Conservation (phyloP, 176 grass and related monocot species). For the Guadua angustifolia region DNA sequence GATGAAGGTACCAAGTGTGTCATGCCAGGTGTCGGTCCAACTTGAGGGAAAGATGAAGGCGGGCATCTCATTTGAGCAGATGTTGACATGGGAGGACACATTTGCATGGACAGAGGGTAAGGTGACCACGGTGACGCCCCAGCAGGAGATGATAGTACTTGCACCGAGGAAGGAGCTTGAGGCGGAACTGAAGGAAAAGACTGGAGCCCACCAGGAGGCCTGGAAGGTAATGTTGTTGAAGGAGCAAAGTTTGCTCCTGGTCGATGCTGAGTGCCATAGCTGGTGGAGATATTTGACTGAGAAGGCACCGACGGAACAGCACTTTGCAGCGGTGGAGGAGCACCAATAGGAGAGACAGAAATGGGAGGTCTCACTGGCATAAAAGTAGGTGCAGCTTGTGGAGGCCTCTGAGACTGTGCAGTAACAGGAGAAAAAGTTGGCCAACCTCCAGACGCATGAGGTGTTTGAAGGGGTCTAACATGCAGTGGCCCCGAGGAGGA, state of each 20-base stretch:
- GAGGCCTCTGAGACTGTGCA: conserved; percentile 40
- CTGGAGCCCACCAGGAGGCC: conserved; percentile 30
- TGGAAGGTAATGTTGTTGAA: conserved; percentile 47
- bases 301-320: conserved; percentile 18
- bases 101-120: conserved; percentile 37
- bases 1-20: conserved; percentile 41
- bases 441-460: conserved; percentile 65
- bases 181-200: conserved; percentile 44
- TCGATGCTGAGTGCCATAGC: conserved; percentile 36
- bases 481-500: conserved; percentile 19
- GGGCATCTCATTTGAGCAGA: conserved; percentile 44
- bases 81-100: conserved; percentile 19
- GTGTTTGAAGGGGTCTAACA: conserved; percentile 61
- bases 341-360: conserved; percentile 43
- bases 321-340: conserved; percentile 34
- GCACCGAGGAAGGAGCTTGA: conserved; percentile 42
- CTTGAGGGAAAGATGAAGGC: conserved; percentile 53
- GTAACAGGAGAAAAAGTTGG: conserved; percentile 40
- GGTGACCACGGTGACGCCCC: conserved; percentile 25
- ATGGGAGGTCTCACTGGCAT: conserved; percentile 46
- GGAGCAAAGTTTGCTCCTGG: conserved; percentile 46
- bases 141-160: conserved; percentile 43
- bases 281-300: conserved; percentile 47
- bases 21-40: conserved; percentile 42
- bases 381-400: conserved; percentile 30